Base-by-base conservation (phyloP, 2,329 filamentous ascomycete genomes). In the Ceratocystiopsis minuta region DNA sequence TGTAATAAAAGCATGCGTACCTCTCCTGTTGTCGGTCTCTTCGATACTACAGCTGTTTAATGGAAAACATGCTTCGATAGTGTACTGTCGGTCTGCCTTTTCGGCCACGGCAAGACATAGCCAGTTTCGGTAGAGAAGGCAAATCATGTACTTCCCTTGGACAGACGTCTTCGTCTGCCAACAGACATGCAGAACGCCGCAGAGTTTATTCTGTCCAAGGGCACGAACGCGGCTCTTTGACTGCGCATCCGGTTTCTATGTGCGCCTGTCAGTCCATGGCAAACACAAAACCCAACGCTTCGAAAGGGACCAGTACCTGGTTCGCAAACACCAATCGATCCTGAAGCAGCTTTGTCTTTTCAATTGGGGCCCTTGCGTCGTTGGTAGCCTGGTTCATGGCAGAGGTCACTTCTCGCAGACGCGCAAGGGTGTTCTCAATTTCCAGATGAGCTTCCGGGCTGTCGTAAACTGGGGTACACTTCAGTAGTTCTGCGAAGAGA, bases 311-410 rank as follows among this genome's bases (percentile, higher is more conserved):
- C 4, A 35, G n/a, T 62, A 87, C 82, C 56, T 80, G 72, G 47
- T 80, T 68, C 2, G 78, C 70, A 54, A 93, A 87, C 0, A 71
- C 66, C 11, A 96, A 67, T 32, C 83, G 78, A 50, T 88, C 80
- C 57, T 93, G 86, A 14, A 98, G 64, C 16, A 84, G 60, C 75
- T 87, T 86, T 0, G 86, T 92, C 50, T 79, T 86, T 51, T 88
- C 77, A 43, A 95, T 72, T 1, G 73, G 69, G 16, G 68, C 68
- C 51, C 79, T 79, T 50, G 77, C 73, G 52, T 90, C 82, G 45
- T 85, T 77, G 18, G 81, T 87, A n/a, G 83, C 83, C 44, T 74
- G 68, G 55, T 96, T 93, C 56, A 95, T 85, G 51, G 80, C 79
- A 5, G 72, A 68, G 3, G 85, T 86, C 14, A 79, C 74, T 55